Evolutionary conservation across 139 green algal species (phyloP).

Genomic region (Monoraphidium neglectum): DNA sequence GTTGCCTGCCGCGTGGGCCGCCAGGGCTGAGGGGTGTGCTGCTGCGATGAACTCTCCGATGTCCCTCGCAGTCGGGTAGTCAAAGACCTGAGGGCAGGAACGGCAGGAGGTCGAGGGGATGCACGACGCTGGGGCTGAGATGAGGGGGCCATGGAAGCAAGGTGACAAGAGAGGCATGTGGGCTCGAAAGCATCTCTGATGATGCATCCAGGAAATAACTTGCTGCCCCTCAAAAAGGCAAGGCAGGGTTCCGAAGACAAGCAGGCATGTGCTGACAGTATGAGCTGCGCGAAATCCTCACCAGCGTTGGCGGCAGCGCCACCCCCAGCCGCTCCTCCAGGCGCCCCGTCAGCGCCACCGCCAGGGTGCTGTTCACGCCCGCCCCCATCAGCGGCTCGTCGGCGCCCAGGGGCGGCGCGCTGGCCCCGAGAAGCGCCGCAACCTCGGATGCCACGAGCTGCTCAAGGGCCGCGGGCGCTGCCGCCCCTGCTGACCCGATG

Average conservation of each 20-base stretch:
- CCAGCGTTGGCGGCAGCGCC: conserved; percentile 43
- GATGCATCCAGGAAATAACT: neutral
- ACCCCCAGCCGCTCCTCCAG: conserved; percentile 39
- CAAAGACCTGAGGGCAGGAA: conserved; percentile 40
- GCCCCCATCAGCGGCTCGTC: conserved; percentile 43
- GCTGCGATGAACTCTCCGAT: conserved; percentile 47
- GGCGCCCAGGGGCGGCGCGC: neutral
- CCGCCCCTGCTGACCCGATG: neutral
- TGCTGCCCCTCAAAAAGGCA: neutral
- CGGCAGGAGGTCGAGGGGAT: too few species aligned
- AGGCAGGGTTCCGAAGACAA: neutral
- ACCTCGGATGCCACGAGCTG: conserved; percentile 9
- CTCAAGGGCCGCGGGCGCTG: neutral
- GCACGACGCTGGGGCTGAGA: too few species aligned
- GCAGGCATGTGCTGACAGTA: too few species aligned
- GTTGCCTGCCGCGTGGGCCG: conserved; percentile 28
- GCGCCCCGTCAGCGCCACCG: conserved; percentile 37
- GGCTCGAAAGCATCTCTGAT: neutral
- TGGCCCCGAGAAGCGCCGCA: conserved; percentile 13
- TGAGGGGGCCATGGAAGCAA: conserved; percentile 29
- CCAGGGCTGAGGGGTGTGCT: conserved; percentile 33
- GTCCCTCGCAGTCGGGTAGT: conserved; percentile 57
- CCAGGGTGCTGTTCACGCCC: conserved; percentile 55
- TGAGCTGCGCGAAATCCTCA: neutral
- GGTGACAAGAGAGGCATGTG: neutral